These are phyloP conservation scores for Buxus sempervirens DNA, from an alignment of 164 flowering plant species.

Conservation along the genomic window DNA sequence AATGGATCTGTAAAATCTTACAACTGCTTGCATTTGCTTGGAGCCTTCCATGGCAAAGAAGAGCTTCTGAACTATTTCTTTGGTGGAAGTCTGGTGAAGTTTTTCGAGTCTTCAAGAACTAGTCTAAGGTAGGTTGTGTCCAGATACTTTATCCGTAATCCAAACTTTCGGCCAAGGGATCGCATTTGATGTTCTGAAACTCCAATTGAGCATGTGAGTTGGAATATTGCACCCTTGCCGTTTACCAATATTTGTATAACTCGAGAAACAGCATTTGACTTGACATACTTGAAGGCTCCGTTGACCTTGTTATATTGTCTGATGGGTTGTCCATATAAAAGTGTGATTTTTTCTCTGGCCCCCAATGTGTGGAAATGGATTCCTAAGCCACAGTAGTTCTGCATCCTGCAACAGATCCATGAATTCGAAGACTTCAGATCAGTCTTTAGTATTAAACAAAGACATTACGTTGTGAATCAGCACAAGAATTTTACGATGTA, in stretches of 20 bases:
- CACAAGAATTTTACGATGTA: constrained; percentile 28
- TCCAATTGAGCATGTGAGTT: constrained; percentile 13
- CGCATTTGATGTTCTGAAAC: constrained; percentile 17
- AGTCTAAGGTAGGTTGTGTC: constrained; percentile 28
- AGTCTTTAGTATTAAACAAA: too few species aligned
- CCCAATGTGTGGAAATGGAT: constrained; percentile 24
- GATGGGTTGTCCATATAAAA: constrained; percentile 9
- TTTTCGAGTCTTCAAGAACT: constrained; percentile 40
- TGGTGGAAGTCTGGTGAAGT: constrained; percentile 12
- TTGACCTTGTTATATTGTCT: constrained; percentile 18
- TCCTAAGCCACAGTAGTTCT: constrained; percentile 45
- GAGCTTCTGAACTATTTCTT: constrained; percentile 11
- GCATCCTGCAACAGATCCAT: constrained; percentile 31
- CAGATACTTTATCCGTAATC: constrained; percentile 15
- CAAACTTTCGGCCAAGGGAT: neutral
- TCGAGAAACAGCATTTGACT: constrained; percentile 15
- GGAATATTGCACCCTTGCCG: constrained; percentile 23
- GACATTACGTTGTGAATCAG: too few species aligned
- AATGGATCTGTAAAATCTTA: neutral
- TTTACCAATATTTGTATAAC: constrained; percentile 29
- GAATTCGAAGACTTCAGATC: neutral
- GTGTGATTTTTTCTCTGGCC: constrained; percentile 2
- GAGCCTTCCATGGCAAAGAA: constrained; percentile 28
- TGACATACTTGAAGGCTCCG: constrained; percentile 28
- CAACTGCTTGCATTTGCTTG: constrained; percentile 21